Evolutionary conservation across 2,329 filamentous ascomycete species (phyloP).

Genomic region (Dendrostoma leiphaemia): DNA sequence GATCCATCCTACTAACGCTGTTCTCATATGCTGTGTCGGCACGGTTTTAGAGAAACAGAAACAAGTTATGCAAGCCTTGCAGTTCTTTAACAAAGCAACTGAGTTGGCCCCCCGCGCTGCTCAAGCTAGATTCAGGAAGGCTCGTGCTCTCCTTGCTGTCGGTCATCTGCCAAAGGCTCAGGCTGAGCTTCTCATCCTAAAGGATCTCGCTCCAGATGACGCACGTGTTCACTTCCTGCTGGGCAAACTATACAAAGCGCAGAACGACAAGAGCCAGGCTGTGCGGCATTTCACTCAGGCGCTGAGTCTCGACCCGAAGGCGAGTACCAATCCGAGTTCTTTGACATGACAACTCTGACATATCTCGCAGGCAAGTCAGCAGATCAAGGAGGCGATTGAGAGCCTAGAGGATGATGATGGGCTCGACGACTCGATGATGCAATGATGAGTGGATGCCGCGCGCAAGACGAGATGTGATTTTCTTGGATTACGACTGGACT

Average conservation of each 20-base stretch:
- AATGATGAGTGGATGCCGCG: conserved; percentile 34
- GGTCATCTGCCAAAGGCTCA: conserved; percentile 70
- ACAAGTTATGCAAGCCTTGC: conserved; percentile 73
- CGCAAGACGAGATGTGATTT: neutral
- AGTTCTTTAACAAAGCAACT: conserved; percentile 79
- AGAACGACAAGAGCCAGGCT: conserved; percentile 74
- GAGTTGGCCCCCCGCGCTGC: conserved; percentile 78
- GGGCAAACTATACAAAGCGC: conserved; percentile 74
- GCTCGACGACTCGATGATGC: conserved; percentile 65
- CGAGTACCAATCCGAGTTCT: conserved; percentile 38
- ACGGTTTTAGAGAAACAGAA: conserved; percentile 86
- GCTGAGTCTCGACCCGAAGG: conserved; percentile 94
- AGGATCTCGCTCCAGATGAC: conserved; percentile 89
- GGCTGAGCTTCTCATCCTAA: conserved; percentile 80
- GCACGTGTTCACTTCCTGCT: conserved; percentile 94
- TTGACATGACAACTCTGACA: neutral
- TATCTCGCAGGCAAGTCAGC: conserved; percentile 69
- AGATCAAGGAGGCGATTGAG: conserved; percentile 97
- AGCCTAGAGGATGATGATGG: conserved; percentile 78
- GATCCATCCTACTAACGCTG: conserved; percentile 92
- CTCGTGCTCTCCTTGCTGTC: conserved; percentile 78
- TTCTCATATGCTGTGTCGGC: conserved; percentile 90
- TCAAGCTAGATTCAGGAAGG: conserved; percentile 89
- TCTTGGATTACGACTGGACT: neutral
- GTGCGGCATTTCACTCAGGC: conserved; percentile 94